A percentile compares a stretch with the other conserved stretches of the same genome.
phyloP scores from a whole-genome alignment of 345 rosid genomes.

The Gossypioides kirkii region DNA sequence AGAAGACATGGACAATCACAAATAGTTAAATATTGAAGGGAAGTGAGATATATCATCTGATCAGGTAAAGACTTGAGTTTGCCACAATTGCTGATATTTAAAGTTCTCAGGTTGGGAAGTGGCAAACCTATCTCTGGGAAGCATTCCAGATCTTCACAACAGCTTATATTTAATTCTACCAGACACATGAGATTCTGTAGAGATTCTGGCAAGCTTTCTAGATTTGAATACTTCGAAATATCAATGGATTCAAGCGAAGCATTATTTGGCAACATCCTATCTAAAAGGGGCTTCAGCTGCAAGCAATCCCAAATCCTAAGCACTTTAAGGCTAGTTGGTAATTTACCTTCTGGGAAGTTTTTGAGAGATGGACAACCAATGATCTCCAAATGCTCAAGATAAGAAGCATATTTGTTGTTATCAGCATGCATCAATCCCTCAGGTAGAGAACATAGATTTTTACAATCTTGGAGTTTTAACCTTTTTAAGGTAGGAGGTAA shows the following conservation, averaged over 20 bases:
- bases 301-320: conserved; percentile 14
- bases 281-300: conserved; percentile 6
- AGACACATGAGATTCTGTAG: conserved; percentile 8
- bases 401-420: background rate
- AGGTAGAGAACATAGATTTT: background rate
- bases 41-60: conserved; percentile 19
- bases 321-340: conserved; percentile 11
- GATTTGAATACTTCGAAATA: background rate
- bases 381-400: conserved; percentile 21
- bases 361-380: conserved; percentile 17
- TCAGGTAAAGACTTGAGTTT: conserved; percentile 22
- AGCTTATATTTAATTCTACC: conserved; percentile 4
- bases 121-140: conserved; percentile 19
- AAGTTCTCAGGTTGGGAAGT: background rate
- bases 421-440: conserved; percentile 10
- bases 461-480: conserved; percentile 1
- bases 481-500: conserved; percentile 3
- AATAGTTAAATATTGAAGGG: conserved; percentile 18
- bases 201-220: background rate
- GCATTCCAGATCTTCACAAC: conserved; percentile 14
- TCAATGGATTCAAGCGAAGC: conserved; percentile 12
- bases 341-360: conserved; percentile 14
- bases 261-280: conserved; percentile 6
- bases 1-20: conserved; percentile 1
- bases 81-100: conserved; percentile 1